Base-by-base conservation (phyloP, 2,329 filamentous ascomycete species). In the Penicillium sp. region DNA sequence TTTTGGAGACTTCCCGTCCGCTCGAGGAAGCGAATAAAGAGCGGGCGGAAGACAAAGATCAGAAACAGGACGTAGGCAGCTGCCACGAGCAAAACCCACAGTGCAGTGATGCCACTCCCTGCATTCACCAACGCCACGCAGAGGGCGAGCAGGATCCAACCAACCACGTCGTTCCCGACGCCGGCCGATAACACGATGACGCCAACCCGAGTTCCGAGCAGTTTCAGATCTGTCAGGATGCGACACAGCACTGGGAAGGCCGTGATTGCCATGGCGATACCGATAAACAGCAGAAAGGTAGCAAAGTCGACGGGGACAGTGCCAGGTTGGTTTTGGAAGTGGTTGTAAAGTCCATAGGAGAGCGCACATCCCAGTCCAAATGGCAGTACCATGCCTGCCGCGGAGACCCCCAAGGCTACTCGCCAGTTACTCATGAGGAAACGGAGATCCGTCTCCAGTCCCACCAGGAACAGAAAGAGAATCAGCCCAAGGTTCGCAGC, bases 51-150 rank as follows among this genome's bases (percentile, higher is more conserved):
- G 0, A 78, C 80, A 60, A 84, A 90, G 18, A 87, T 76, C 18
- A 96, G 78, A 63, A 96, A 87, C 0, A 96, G 68, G 18, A 87
- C 80, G 74, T 88, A 97, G 36, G 82, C 92, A 14, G 88, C 73
- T 44, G 83, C 85, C 22, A 86, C 84, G 11, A 97, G 79, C 5
- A 97, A 75, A 5, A 96, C 90, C 74, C 85, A 97, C 0, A 97
- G 79, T 0, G 92, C 91, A 0, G 90, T 86, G 18, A 97, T 70
- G 0, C 92, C 92, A 40, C 81, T 87, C 14, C 85, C 85, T 27
- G 92, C 90, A 66, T 97, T 97, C 64, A 96, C 92, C 24, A 97
- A 80, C 0, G 92, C 89, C 30, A 97, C 92, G 61, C 92, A 96
- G 25, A 97, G 85, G 0, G 92, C 92, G 22, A 97, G 84, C 14